phyloP scores from a whole-genome alignment of 148 eudicot genomes.

The Dysphania ambrosioides region DNA sequence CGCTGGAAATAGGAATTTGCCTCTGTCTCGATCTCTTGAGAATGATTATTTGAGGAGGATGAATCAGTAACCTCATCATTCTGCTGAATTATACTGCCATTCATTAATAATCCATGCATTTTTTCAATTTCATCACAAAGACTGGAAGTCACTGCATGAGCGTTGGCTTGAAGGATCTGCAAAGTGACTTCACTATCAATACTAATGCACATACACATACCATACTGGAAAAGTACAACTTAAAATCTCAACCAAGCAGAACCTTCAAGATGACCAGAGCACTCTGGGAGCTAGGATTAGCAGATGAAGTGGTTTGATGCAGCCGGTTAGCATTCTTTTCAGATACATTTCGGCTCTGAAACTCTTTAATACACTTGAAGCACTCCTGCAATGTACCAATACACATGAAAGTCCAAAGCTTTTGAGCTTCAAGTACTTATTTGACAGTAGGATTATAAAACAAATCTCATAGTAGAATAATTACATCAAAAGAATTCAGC shows the following conservation, averaged over 20 bases:
- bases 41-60: constrained; percentile 44
- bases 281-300: constrained; percentile 43
- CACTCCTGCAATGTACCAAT: constrained; percentile 61
- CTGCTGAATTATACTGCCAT: constrained; percentile 40
- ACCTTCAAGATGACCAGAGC: constrained; percentile 67
- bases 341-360: constrained; percentile 38
- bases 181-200: constrained; percentile 14
- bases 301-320: constrained; percentile 44
- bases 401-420: constrained; percentile 8
- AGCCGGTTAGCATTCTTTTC: constrained; percentile 49
- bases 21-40: constrained; percentile 76
- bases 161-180: constrained; percentile 79
- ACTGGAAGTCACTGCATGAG: constrained; percentile 39
- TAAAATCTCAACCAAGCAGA: constrained; percentile 15
- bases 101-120: constrained; percentile 44
- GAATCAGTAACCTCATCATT: constrained; percentile 52
- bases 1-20: constrained; percentile 82
- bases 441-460: background rate
- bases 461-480: background rate
- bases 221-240: background rate
- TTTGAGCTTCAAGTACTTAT: background rate
- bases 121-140: constrained; percentile 67
- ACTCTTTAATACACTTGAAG: constrained; percentile 61
- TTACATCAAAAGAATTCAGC: constrained; percentile 10
- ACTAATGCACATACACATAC: background rate